Evolutionary conservation across 768 basidiomycete genomes (phyloP), one percentile per base, ranked within the genome.

Genomic region (Collybiopsis luxurians): DNA sequence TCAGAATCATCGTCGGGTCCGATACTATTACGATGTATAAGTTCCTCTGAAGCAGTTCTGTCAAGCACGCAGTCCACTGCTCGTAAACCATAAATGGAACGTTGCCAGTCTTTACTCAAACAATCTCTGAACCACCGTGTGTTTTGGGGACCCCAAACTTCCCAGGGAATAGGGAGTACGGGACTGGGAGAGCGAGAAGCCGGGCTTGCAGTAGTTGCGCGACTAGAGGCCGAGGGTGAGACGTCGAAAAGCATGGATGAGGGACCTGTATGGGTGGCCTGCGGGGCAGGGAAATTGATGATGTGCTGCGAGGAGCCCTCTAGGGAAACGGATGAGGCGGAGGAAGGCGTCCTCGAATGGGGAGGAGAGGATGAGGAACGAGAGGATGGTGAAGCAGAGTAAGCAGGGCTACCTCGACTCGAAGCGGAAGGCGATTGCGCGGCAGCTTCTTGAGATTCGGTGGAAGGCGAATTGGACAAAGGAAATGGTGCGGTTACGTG

Each of bases 121-220:
- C 69, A 69, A 60, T 81, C 79, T 53, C 73, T 71, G 60, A 83
- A 83, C 81, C 82, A 83, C 11, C 81, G 76, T 9, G 81, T 82
- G 60, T 70, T 76, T 31, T 66, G 64, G 1, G 79, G 79, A 12
- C 81, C 82, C 82, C 82, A 83, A 19, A 69, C 67, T 6, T 75
- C 71, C 80, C 81, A 83, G 2, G 76, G 71, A 28, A 81, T 63
- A 23, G 60, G 39, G 39, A 59, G 21, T 59, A 61, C 51, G 56
- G 46, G 57, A 53, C 50, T 21, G 57, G 42, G 60, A 42, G 24
- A 39, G 47, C 27, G 51, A 63, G 26, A 54, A 62, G 47, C 66
- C 63, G 47, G 63, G 69, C 40, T 61, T 65, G 50, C 24, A 43
- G 53, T 45, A 54, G 51, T 39, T 58, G 59, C 24, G 44, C 52